Base-by-base conservation (phyloP, 805 yeast genomes). In the Komagataella pseudopastoris region DNA sequence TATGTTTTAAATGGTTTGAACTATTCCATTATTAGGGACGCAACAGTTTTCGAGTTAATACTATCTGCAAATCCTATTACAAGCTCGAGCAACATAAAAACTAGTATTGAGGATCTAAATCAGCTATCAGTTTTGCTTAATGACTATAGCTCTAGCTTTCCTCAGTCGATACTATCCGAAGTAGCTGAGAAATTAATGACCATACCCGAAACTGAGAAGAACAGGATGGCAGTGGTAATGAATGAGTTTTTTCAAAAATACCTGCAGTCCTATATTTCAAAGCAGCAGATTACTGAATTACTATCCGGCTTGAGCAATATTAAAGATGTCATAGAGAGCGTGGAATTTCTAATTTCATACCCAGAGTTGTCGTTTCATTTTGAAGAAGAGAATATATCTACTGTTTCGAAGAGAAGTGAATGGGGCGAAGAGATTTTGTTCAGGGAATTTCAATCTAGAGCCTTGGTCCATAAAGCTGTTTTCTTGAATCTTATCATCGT, bases 1-100 rank as follows among this genome's bases (percentile, higher is more conserved):
- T 55, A 62, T 10, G 55, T 72, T 2, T 53, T 69, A 51, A 75
- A 73, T 54, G 63, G 68, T 10, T 56, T 58, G 10, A 66, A 63
- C 6, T 61, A 62, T 23, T 63, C 76, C 0, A 52, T 68, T 4
- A 51, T 74, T 7, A 69, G 71, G 50, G 56, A 60, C 6, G 53
- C 67, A 10, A 58, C 72, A 0, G 56, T 58, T 0, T 44, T 69
- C 48, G 79, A 72, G 52, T 6, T 6, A 7, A 50, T 14, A 30
- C n/a, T 30, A 30, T 30, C 39, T 7, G 39, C 39, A 12, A 30
- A 30, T 30, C 39, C 39, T 8, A 30, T 30, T 10, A 30, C 39
- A 30, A 30, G 39, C 14, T 8, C 39, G 14, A 12, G 14, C 14
- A 30, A 8, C n/a, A 30, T 30, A 4, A 30, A 30, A 30, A 30